Percentiles rank a stretch among this genome's conserved stretches.
phyloP scores from a whole-genome alignment of 768 basidiomycete genomes.

The Agaricus blazei region DNA sequence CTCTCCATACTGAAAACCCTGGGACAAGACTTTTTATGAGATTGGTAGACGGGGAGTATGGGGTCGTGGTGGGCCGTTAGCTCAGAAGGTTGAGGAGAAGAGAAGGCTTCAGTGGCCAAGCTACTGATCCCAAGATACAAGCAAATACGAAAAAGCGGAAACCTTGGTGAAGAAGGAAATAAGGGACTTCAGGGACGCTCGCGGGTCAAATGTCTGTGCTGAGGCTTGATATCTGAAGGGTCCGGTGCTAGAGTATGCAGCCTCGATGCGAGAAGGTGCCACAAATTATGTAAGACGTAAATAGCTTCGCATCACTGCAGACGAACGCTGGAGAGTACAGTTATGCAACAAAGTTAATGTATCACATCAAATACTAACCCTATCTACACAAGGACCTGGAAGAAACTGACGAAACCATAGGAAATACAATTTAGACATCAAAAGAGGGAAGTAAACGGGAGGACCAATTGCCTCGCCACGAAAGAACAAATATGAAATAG shows the following conservation, averaged over 20 bases:
- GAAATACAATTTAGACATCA: neutral
- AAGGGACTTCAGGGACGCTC: too few relatives aligned
- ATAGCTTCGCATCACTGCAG: neutral
- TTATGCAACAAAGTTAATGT: neutral
- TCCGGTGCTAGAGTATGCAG: conserved; percentile 1
- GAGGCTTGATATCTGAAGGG: neutral
- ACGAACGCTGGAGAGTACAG: neutral
- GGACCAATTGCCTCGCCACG: conserved; percentile 7
- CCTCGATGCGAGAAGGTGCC: neutral
- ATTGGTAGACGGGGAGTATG: neutral
- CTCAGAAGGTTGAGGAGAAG: neutral
- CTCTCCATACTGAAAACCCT: conserved; percentile 31
- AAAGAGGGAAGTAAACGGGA: neutral
- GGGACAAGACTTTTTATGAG: neutral
- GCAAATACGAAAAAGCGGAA: conserved; percentile 1
- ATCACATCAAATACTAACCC: conserved; percentile 10
- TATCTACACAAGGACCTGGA: conserved; percentile 2
- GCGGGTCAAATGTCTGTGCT: too few relatives aligned
- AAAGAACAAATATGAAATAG: neutral
- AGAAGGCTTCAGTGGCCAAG: neutral
- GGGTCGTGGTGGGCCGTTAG: neutral
- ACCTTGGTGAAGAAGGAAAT: neutral
- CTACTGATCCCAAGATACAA: neutral
- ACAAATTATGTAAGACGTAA: conserved; percentile 2
- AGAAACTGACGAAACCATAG: neutral